Conservation (phyloP, 2,329 filamentous ascomycete genomes). For the Shiraia bambusicola region DNA sequence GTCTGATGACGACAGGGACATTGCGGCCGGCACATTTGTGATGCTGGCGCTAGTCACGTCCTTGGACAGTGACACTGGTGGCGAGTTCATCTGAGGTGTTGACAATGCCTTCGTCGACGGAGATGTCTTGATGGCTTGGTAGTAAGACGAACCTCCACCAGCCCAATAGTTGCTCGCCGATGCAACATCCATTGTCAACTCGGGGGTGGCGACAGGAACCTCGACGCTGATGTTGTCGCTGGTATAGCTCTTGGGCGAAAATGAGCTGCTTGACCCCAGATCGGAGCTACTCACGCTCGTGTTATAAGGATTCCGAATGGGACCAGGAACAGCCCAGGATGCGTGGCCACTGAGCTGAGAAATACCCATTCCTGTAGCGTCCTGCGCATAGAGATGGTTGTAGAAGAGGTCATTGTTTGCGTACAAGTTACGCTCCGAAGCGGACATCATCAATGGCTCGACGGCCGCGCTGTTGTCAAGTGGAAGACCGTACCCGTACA, state of each 20-base stretch:
- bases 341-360: neutral
- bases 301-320: conserved; percentile 1
- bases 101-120: conserved; percentile 1
- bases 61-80: no score
- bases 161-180: conserved; percentile 6
- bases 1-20: neutral
- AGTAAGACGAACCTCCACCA: neutral
- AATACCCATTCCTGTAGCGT: conserved; percentile 5
- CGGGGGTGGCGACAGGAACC: conserved; percentile 9
- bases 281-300: conserved; percentile 7
- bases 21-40: no score
- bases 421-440: conserved; percentile 6
- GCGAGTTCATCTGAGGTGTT: neutral
- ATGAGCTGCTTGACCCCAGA: conserved; percentile 11
- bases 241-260: conserved; percentile 25
- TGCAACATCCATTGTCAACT: conserved; percentile 6
- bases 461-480: neutral
- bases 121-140: conserved; percentile 1
- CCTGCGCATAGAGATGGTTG: conserved; percentile 6
- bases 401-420: conserved; percentile 12
- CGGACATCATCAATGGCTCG: conserved; percentile 11
- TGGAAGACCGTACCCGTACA: neutral
- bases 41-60: no score
- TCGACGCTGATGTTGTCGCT: conserved; percentile 14
- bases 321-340: conserved; percentile 4